Base-by-base conservation (phyloP, 2,329 filamentous ascomycete genomes). In the Diaporthe sp. region DNA sequence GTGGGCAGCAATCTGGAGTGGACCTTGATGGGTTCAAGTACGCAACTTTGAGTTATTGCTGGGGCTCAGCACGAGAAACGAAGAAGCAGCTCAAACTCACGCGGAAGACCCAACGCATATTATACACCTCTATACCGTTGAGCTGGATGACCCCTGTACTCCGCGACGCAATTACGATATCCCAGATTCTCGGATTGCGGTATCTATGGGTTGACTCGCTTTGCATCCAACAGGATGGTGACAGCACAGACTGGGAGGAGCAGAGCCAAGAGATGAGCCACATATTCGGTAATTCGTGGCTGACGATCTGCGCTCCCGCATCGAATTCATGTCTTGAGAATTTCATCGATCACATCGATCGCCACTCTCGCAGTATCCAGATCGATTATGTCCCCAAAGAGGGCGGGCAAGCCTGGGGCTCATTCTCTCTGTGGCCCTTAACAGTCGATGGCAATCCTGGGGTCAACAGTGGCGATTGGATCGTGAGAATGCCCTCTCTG, bases 181-280 rank as follows among this genome's bases (percentile, higher is more conserved):
- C 44, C 4, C 17, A 5, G 0, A 4, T 13, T 4, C 42, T 67
- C 1, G 28, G 61, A 1, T 17, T 34, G 9, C 61, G 44, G 28
- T 67, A 67, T 49, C 10, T 67, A 1, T 67, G 61, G 61, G 8
- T 67, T 15, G 44, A 67, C 10, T 67, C 42, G 1, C 28, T 67
- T 2, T 67, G 44, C 42, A 67, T 67, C 5, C 61, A 31, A 37
- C 61, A 67, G 34, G 42, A 49, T 22, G 44, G 19, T 22, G 61
- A n/a, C 10, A 28, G 3, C 9, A 37, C 3, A 5, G 61, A 67
- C 42, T 67, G 42, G 61, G 61, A 67, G 13, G 61, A 67, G 8
- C 61, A 67, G 13, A 67, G 61, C 10, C 39, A 49, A 49, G 61
- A 67, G 9, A 67, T 65, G 42, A 65, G 61, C 61, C 25, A 65